A percentile compares a stretch with the other conserved stretches of the same genome.
Evolutionary conservation across 2,329 filamentous ascomycete species (phyloP).

Genomic region (Claviceps sp.): DNA sequence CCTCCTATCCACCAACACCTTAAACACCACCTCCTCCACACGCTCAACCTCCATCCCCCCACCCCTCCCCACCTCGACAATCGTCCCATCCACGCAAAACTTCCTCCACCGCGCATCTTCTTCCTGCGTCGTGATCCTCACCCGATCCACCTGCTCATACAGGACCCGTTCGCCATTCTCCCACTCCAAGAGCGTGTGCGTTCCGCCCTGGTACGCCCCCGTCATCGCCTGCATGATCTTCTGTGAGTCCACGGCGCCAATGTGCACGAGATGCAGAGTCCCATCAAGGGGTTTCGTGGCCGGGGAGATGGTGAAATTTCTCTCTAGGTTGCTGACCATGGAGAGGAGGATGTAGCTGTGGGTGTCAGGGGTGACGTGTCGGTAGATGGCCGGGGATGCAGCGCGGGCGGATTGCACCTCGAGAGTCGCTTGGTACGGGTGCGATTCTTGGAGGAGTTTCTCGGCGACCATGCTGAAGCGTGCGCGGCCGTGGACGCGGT

Average conservation of each 20-base stretch:
- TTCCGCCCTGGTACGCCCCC: conserved; percentile 43
- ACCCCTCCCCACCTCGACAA: conserved; percentile 56
- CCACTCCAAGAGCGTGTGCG: conserved; percentile 39
- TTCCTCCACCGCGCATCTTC: conserved; percentile 64
- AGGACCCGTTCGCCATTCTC: conserved; percentile 46
- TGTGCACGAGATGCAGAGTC: conserved; percentile 58
- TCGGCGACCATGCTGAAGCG: conserved; percentile 77
- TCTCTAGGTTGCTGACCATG: conserved; percentile 69
- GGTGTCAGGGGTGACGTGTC: conserved; percentile 23
- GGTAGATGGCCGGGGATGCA: conserved; percentile 3
- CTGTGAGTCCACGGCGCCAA: conserved; percentile 51
- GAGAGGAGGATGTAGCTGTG: conserved; percentile 70
- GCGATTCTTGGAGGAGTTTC: conserved; percentile 49
- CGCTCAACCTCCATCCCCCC: conserved; percentile 58
- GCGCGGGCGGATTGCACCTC: conserved; percentile 13
- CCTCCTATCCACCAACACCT: conserved; percentile 28
- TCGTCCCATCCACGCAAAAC: conserved; percentile 84
- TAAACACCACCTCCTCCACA: conserved; percentile 28
- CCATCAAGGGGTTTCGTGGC: conserved; percentile 56
- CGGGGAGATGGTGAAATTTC: conserved; percentile 71
- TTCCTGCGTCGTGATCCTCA: conserved; percentile 49
- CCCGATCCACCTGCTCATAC: conserved; percentile 56
- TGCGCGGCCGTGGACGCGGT: conserved; percentile 61
- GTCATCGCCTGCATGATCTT: conserved; percentile 68
- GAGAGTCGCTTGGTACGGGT: conserved; percentile 35